Evolutionary conservation across 2,329 filamentous ascomycete genomes (phyloP), one percentile per base, ranked within the genome.

Genomic region (Parastagonospora avenae): DNA sequence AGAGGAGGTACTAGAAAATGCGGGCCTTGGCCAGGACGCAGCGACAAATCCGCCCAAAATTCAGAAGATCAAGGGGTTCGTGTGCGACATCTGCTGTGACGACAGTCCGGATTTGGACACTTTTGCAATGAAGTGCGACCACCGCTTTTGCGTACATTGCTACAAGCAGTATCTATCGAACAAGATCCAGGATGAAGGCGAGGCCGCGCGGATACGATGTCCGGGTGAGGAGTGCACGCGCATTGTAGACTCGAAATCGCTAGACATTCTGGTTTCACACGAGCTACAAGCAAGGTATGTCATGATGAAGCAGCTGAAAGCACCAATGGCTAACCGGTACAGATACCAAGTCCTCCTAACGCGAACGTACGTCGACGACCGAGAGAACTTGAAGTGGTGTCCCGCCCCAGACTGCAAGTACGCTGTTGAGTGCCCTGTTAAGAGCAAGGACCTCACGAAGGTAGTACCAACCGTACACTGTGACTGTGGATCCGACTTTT

Each of bases 381-480:
- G 92, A 75, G 92, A 96, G 50, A 89, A 88, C 48, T 84, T 97
- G 53, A 96, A 96, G 73, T 99, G 94, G 94, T 99, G 94, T 72
- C 94, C 94, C 0, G 93, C 93, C 1, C 94, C 94, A n/a, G 93
- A 99, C 73, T 99, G 94, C 75, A 85, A 90, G 64, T 97, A 94
- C 67, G 94, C 93, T 10, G 80, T 99, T 40, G 90, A 97, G 68
- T 99, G 94, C 65, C 80, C 79, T 0, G 83, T 97, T 52, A 96
- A 96, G 77, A 88, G 89, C 77, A 92, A 91, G 69, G 92, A 97
- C 50, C 80, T 99, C 15, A 83, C 86, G 61, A 87, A 84, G 62
- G 84, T 96, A 24, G 94, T 99, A 0, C 94, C 94, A 0, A 96
- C 92, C 0, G 94, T 99, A 4, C 82, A 86, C 53, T 99, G 94